Evolutionary conservation across 2,329 filamentous ascomycete genomes (phyloP).

Genomic region (Colletotrichum liriopes): DNA sequence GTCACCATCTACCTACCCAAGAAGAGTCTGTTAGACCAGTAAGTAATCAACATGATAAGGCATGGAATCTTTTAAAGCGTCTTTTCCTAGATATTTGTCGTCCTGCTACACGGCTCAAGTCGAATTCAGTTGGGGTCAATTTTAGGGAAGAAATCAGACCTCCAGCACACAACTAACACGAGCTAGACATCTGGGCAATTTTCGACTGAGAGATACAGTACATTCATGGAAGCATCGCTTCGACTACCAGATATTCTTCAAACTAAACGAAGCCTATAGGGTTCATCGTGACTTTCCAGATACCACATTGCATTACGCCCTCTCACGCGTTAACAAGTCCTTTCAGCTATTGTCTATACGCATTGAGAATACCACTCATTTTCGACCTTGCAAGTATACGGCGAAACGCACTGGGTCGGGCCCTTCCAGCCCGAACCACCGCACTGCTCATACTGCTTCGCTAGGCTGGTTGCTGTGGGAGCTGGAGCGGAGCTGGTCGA

Average conservation of each 20-base stretch:
- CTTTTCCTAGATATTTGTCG: too few species aligned
- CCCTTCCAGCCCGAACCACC: slow-evolving; percentile 59
- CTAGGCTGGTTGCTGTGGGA: slow-evolving; percentile 35
- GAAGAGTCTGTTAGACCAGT: too few species aligned
- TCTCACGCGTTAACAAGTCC: not conserved
- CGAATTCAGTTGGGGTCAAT: too few species aligned
- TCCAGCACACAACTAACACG: not conserved
- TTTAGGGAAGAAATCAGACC: too few species aligned
- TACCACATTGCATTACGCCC: not conserved
- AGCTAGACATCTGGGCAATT: not conserved
- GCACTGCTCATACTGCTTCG: slow-evolving; percentile 54
- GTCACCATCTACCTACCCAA: too few species aligned
- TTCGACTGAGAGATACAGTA: not conserved
- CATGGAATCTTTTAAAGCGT: too few species aligned
- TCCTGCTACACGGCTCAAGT: too few species aligned
- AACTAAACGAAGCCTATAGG: too few species aligned
- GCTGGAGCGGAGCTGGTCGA: slow-evolving; percentile 29
- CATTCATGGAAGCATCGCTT: not conserved
- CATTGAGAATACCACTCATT: slow-evolving; percentile 62
- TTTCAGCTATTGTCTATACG: slow-evolving; percentile 47
- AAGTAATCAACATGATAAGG: too few species aligned
- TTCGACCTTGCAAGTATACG: slow-evolving; percentile 54
- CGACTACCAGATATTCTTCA: too few species aligned
- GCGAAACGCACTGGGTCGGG: slow-evolving; percentile 57
- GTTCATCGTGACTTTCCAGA: not conserved